Evolutionary conservation across 441 rosid species (phyloP), one percentile per base, ranked within the genome.

Genomic region (Gossypium gossypioides): DNA sequence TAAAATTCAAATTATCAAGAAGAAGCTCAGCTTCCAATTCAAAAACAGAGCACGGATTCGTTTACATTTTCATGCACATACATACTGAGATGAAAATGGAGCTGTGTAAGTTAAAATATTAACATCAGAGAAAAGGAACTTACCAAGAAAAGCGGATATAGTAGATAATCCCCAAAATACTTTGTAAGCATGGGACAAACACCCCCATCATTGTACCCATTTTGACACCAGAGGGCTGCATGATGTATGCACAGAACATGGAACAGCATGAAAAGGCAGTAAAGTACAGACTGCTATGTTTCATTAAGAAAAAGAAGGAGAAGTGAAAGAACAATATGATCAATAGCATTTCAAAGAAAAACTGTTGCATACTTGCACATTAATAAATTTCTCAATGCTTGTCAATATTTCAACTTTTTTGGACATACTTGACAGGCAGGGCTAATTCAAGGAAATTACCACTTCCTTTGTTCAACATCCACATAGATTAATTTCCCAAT

Each of bases 121-220:
- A 22, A 64, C 68, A 21, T 42, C 37, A 40, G 13, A 48, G 16
- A 61, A 46, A 66, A 4, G 34, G 65, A 60, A 67, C 32, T 80
- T 88, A 96, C 99, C 99, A 96, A 74, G 98, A 78, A 81, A 96
- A 96, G 24, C 99, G 97, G 82, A 96, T 96, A 77, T 93, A 96
- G 87, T 90, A 93, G 75, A 96, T 96, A 78, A 96, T 93, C 79
- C 99, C 99, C 87, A 96, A 80, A 71, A 96, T 96, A 85, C 85
- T 96, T 85, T 96, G 99, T 86, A 93, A 77, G 84, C 99, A 96
- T 24, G 99, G 99, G 69, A 96, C 81, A 62, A 96, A 96, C 62
- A 96, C 99, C 70, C 99, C 99, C 99, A 96, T 96, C 97, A 96
- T 24, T 56, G 99, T 96, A 50, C 99, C 97, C 85, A 91, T 70